Evolutionary conservation across 2,329 filamentous ascomycete species (phyloP).

Genomic region (Shiraia bambusicola): DNA sequence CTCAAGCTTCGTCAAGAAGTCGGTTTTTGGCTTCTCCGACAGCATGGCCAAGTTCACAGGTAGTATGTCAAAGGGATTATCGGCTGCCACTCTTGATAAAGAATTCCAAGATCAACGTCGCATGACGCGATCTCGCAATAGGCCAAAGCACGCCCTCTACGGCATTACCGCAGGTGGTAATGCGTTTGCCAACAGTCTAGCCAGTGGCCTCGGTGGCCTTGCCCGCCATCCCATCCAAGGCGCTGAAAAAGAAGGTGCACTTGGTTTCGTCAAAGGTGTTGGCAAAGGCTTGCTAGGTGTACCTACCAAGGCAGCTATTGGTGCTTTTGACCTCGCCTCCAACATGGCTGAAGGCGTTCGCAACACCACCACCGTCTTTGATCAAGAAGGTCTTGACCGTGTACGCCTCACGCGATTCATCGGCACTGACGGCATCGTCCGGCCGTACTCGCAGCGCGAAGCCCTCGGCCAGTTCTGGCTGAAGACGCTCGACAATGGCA

Average conservation of each 20-base stretch:
- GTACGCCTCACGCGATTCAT: constrained; percentile 93
- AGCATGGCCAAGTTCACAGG: constrained; percentile 98
- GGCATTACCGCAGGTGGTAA: constrained; percentile 95
- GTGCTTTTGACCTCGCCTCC: constrained; percentile 93
- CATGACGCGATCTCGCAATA: constrained; percentile 88
- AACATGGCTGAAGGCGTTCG: constrained; percentile 97
- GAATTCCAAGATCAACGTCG: constrained; percentile 96
- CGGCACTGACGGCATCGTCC: constrained; percentile 86
- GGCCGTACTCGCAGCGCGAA: constrained; percentile 91
- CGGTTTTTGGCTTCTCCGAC: constrained; percentile 94
- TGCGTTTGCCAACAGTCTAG: constrained; percentile 87
- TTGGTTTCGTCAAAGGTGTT: constrained; percentile 96
- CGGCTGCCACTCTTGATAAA: constrained; percentile 94
- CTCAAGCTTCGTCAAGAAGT: constrained; percentile 97
- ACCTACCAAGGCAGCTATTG: constrained; percentile 96
- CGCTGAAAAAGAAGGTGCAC: constrained; percentile 89
- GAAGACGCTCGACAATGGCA: constrained; percentile 95
- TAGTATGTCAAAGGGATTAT: constrained; percentile 92
- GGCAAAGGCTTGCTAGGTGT: constrained; percentile 92
- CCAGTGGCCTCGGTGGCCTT: constrained; percentile 89
- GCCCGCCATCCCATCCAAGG: constrained; percentile 93
- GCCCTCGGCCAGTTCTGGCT: constrained; percentile 98
- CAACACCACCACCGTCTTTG: constrained; percentile 98
- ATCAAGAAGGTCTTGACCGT: constrained; percentile 89
- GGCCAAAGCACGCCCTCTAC: constrained; percentile 95